phyloP scores from a whole-genome alignment of 257 asterid genomes.

The Craterostigma plantagineum region DNA sequence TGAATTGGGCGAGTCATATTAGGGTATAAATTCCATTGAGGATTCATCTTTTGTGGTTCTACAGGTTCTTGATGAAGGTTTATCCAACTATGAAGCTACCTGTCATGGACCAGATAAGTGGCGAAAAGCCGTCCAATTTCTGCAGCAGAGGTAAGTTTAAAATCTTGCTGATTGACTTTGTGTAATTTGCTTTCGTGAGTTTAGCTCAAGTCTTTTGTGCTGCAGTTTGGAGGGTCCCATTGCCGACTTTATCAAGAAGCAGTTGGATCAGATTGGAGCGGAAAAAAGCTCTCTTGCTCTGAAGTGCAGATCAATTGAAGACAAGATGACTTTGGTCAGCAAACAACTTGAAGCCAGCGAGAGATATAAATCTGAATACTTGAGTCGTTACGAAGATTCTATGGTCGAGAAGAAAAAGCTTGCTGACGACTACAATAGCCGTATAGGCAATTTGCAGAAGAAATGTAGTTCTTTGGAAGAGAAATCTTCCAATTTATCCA shows the following conservation, averaged over 20 bases:
- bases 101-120: constrained; percentile 98
- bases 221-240: constrained; percentile 89
- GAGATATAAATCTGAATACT: constrained; percentile 71
- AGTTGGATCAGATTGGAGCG: constrained; percentile 61
- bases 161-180: constrained; percentile 3
- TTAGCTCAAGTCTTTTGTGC: constrained; percentile 11
- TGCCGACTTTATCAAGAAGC: constrained; percentile 64
- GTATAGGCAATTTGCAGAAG: constrained; percentile 63
- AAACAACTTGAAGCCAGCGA: constrained; percentile 85
- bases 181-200: constrained; percentile 7
- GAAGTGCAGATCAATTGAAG: constrained; percentile 71
- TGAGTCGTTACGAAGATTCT: constrained; percentile 86
- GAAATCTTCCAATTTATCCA: constrained; percentile 55
- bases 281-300: constrained; percentile 73
- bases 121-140: constrained; percentile 51
- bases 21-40: neutral
- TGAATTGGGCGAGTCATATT: neutral
- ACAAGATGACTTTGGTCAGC: constrained; percentile 55
- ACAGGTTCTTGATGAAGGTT: constrained; percentile 73
- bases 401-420: constrained; percentile 67
- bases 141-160: constrained; percentile 63
- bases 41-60: neutral
- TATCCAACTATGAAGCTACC: constrained; percentile 59
- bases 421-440: constrained; percentile 58
- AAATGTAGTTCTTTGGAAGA: constrained; percentile 69